Conservation (phyloP, 2,329 filamentous ascomycete species). For the Calonectria multiphialidica region DNA sequence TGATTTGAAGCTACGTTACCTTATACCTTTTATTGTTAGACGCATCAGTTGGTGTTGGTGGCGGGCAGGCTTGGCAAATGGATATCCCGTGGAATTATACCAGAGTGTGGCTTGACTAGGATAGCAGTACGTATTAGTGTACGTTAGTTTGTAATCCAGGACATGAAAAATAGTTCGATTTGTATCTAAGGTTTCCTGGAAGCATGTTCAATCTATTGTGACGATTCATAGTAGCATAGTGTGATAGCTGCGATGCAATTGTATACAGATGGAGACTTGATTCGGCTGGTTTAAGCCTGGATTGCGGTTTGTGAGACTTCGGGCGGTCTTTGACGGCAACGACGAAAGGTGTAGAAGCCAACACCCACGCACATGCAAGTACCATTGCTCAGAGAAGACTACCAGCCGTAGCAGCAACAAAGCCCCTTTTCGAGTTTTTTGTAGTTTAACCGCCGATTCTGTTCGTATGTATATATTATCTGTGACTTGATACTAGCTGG, state of each 20-base stretch:
- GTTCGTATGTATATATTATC: too few relatives aligned
- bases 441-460: too few relatives aligned
- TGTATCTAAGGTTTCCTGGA: not conserved
- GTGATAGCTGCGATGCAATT: not conserved
- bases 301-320: too few relatives aligned
- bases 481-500: too few relatives aligned
- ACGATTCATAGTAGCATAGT: not conserved
- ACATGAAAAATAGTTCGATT: not conserved
- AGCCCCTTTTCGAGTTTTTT: too few relatives aligned
- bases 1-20: constrained; percentile 26
- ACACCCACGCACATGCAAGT: too few relatives aligned
- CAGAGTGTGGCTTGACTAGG: constrained; percentile 30
- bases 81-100: constrained; percentile 44
- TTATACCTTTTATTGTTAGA: constrained; percentile 31
- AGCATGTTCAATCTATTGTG: not conserved
- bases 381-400: too few relatives aligned
- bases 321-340: too few relatives aligned
- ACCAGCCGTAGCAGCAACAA: too few relatives aligned
- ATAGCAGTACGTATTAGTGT: constrained; percentile 27
- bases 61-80: constrained; percentile 35
- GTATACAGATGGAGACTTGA: too few relatives aligned
- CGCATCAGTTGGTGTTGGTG: constrained; percentile 36
- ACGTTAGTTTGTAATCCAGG: constrained; percentile 15
- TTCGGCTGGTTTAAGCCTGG: too few relatives aligned
- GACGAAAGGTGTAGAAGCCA: too few relatives aligned